Evolutionary conservation across 2,329 filamentous ascomycete species (phyloP).

Genomic region (Calcarisporium arbuscula): DNA sequence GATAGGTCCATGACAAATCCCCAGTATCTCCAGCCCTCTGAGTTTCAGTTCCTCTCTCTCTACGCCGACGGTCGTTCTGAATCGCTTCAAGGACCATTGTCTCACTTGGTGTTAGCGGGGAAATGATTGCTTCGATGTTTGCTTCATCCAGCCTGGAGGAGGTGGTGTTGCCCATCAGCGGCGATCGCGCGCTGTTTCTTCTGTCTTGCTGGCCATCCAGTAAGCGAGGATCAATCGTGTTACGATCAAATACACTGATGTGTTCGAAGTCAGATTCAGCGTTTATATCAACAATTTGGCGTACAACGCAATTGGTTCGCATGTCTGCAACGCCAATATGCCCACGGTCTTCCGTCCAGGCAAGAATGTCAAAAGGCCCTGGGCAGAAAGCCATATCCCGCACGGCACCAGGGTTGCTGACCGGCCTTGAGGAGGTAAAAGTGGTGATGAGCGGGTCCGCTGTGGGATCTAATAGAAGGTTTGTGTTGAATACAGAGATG

Average conservation of each 20-base stretch:
- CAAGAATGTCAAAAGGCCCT: constrained; percentile 80
- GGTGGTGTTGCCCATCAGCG: constrained; percentile 6
- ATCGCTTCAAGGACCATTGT: constrained; percentile 51
- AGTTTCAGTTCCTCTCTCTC: constrained; percentile 34
- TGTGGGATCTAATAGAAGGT: constrained; percentile 35
- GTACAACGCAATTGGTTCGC: constrained; percentile 57
- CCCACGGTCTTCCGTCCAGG: constrained; percentile 88
- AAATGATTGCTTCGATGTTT: constrained; percentile 39
- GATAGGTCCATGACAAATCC: constrained; percentile 14
- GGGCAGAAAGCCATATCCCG: constrained; percentile 90
- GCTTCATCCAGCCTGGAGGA: constrained; percentile 20
- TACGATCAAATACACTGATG: constrained; percentile 49
- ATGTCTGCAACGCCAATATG: constrained; percentile 69
- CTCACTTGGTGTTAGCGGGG: constrained; percentile 48
- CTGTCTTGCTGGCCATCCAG: constrained; percentile 41
- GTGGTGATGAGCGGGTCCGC: constrained; percentile 62
- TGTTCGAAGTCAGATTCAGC: constrained; percentile 50
- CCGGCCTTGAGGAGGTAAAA: constrained; percentile 71
- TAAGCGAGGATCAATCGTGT: constrained; percentile 46
- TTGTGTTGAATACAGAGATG: constrained; percentile 66
- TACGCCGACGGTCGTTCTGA: constrained; percentile 45
- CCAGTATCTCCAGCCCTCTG: constrained; percentile 18
- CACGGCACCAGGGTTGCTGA: constrained; percentile 68
- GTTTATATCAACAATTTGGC: constrained; percentile 63
- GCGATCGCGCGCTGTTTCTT: constrained; percentile 20